Base-by-base conservation (phyloP, 2,329 filamentous ascomycete species). In the Trichoderma semiorbis region DNA sequence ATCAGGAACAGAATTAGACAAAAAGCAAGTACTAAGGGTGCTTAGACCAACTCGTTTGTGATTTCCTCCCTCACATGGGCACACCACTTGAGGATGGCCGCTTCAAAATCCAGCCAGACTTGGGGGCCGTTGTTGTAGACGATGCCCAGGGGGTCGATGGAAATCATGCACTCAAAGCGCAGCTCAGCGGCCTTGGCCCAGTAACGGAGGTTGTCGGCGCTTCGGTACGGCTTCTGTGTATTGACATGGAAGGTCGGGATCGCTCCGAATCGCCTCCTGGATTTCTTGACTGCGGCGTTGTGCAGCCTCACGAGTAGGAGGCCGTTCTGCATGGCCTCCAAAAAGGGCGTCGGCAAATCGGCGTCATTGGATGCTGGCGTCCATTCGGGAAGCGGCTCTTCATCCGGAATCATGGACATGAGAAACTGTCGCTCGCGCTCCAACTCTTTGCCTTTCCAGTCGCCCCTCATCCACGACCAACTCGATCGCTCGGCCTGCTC, bases 181-280 rank as follows among this genome's bases (percentile, higher is more conserved):
- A 98, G 86, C 83, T 99, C 95, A 8, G 95, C 94, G 1, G 95
- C 96, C 84, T 99, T 99, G 82, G 93, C 89, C 95, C 96, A 99
- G 85, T 92, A 99, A 53, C 94, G 90, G 73, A 99, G 86, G 80
- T 99, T 99, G 76, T 99, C 96, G 3, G 95, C 94, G 74, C 91
- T 91, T 63, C 96, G 92, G 80, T 99, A 99, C 0, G 96, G 96
- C 82, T 98, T 98, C 73, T 90, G 91, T 11, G 96, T 95, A 80
- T 99, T 94, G n/a, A 90, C 91, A 80, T 98, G 96, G 81, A 92
- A 98, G 11, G 88, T 88, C 71, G 93, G 94, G 78, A 99, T 98
- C 74, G 93, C 89, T 67, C 95, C 94, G 79, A 98, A 98, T 8
- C 92, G 93, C 34, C 93, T 88, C 78, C 92, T 91, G 26, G 95